Evolutionary conservation across 2,329 filamentous ascomycete genomes (phyloP).

Genomic region (Boeremia exigua): DNA sequence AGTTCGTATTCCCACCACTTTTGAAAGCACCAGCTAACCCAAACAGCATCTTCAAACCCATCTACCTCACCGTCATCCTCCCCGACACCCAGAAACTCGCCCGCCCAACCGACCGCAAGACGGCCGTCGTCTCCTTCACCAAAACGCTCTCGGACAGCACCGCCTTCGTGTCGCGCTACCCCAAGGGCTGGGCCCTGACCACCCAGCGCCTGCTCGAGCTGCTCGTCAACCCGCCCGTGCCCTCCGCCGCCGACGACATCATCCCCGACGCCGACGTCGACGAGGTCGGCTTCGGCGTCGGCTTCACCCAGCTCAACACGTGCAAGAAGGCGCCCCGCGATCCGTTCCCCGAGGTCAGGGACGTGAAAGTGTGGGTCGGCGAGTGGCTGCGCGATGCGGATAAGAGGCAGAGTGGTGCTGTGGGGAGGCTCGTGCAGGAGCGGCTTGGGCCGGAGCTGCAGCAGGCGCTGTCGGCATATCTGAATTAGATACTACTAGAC

Average conservation of each 20-base stretch:
- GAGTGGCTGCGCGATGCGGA: constrained; percentile 80
- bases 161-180: constrained; percentile 75
- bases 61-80: constrained; percentile 88
- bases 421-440: constrained; percentile 74
- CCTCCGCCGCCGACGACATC: constrained; percentile 70
- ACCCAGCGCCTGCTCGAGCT: constrained; percentile 89
- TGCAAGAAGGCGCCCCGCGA: constrained; percentile 77
- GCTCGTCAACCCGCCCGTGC: constrained; percentile 84
- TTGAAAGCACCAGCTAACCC: constrained; percentile 23
- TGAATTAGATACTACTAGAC: constrained; percentile 20
- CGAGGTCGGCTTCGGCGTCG: constrained; percentile 91
- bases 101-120: constrained; percentile 88
- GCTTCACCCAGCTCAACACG: constrained; percentile 92
- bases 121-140: constrained; percentile 89
- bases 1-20: constrained; percentile 49
- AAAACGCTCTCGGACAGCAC: constrained; percentile 85
- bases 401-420: constrained; percentile 70
- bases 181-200: constrained; percentile 84
- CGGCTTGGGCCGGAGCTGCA: constrained; percentile 61
- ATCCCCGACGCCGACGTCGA: constrained; percentile 91
- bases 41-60: constrained; percentile 73
- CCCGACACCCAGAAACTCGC: constrained; percentile 87
- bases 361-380: constrained; percentile 84
- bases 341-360: constrained; percentile 83
- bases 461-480: constrained; percentile 47